A percentile compares a stretch with the other conserved stretches of the same genome.
phyloP scores from a whole-genome alignment of 768 basidiomycete species.

The Hygrophorus pudorinus region DNA sequence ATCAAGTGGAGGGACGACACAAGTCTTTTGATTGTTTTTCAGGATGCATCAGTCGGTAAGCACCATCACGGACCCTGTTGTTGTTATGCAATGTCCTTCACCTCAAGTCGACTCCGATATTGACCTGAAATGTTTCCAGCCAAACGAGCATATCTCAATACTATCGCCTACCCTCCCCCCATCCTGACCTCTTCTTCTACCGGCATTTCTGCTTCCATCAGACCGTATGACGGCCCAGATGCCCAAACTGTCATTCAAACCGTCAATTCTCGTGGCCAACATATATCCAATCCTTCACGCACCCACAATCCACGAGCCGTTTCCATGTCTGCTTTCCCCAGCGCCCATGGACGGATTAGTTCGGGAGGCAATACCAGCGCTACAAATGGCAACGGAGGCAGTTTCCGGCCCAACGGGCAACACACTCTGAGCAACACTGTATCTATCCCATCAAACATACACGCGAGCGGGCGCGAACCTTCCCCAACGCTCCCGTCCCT shows the following conservation, averaged over 20 bases:
- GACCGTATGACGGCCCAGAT: slow-evolving; percentile 92
- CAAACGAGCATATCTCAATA: slow-evolving; percentile 89
- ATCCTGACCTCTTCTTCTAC: slow-evolving; percentile 49
- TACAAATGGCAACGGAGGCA: slow-evolving; percentile 23
- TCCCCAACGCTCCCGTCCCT: slow-evolving; percentile 77
- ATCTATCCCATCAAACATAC: slow-evolving; percentile 14
- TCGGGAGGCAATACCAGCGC: slow-evolving; percentile 34
- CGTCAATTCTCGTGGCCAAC: slow-evolving; percentile 65
- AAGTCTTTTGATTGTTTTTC: slow-evolving; percentile 89
- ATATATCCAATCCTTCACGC: slow-evolving; percentile 54
- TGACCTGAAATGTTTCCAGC: slow-evolving; percentile 34
- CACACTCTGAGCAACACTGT: slow-evolving; percentile 14
- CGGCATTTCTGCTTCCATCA: slow-evolving; percentile 52
- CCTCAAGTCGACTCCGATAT: neutral
- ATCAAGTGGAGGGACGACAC: slow-evolving; percentile 99
- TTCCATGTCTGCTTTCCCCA: slow-evolving; percentile 56
- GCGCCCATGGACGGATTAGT: slow-evolving; percentile 38
- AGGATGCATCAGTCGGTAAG: slow-evolving; percentile 84
- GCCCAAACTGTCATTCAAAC: slow-evolving; percentile 78
- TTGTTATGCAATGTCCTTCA: slow-evolving; percentile 1
- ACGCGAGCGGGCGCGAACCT: slow-evolving; percentile 49
- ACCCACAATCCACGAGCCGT: slow-evolving; percentile 63
- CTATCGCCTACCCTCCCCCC: slow-evolving; percentile 74
- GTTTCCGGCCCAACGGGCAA: slow-evolving; percentile 17
- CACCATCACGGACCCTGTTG: slow-evolving; percentile 11